Conservation (phyloP, 345 rosid genomes). For the Acer negundo region DNA sequence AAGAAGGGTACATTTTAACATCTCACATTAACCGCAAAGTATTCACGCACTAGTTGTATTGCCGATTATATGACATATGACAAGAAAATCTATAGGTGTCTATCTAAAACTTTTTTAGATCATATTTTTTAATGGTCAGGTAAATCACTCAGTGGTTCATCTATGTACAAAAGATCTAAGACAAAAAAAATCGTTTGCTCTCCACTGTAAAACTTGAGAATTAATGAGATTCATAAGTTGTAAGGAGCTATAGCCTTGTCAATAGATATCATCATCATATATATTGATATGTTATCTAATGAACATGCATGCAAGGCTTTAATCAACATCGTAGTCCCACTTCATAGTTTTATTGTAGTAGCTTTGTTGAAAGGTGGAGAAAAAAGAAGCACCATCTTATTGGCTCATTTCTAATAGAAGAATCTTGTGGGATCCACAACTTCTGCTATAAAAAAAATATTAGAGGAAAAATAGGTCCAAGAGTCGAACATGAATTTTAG, state of each 20-base stretch:
- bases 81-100: too few relatives aligned
- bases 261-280: not conserved
- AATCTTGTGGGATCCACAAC: slow-evolving; percentile 15
- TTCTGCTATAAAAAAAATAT: not conserved
- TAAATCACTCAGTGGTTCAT: too few relatives aligned
- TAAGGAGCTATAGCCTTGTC: slow-evolving; percentile 11
- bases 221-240: slow-evolving; percentile 20
- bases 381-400: slow-evolving; percentile 14
- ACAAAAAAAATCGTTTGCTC: slow-evolving; percentile 19
- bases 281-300: not conserved
- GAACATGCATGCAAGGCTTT: slow-evolving; percentile 33
- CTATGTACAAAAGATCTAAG: not conserved
- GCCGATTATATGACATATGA: too few relatives aligned
- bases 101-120: too few relatives aligned
- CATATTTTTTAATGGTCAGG: too few relatives aligned
- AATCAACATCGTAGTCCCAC: slow-evolving; percentile 23
- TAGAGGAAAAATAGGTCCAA: not conserved
- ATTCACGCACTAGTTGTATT: too few relatives aligned
- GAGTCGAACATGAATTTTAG: not conserved
- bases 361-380: slow-evolving; percentile 7
- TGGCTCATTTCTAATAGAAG: slow-evolving; percentile 21
- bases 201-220: not conserved
- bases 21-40: not conserved
- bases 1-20: not conserved
- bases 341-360: not conserved